Percentiles rank a stretch among this genome's conserved stretches.
These are phyloP conservation scores for Sarocladiaceae sp. DNA, from an alignment of 2,329 filamentous ascomycete species.

Conservation along the genomic window DNA sequence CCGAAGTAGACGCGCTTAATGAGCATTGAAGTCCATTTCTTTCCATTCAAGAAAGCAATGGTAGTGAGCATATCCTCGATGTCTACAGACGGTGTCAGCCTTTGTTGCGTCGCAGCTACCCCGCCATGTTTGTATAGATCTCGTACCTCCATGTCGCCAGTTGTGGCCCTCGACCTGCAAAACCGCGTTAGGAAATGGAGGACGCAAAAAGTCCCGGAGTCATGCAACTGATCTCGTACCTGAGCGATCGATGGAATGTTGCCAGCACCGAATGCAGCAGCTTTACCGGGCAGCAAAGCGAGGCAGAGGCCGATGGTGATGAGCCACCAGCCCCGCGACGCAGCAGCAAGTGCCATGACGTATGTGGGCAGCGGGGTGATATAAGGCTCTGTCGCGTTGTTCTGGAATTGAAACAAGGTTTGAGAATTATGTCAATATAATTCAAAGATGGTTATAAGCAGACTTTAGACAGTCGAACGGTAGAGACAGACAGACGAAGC, in stretches of 20 bases:
- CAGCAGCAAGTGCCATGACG: constrained; percentile 39
- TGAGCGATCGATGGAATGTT: constrained; percentile 62
- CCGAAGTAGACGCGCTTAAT: constrained; percentile 77
- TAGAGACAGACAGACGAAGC: constrained; percentile 1
- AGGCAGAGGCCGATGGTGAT: constrained; percentile 48
- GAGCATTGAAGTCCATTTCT: constrained; percentile 78
- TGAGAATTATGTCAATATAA: not conserved
- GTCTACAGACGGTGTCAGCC: constrained; percentile 35
- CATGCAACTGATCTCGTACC: constrained; percentile 19
- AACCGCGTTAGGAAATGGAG: constrained; percentile 1
- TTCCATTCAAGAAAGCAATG: constrained; percentile 68
- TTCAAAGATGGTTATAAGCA: not conserved
- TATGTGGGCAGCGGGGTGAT: not conserved
- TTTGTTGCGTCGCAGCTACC: not conserved
- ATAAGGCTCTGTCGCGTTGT: not conserved
- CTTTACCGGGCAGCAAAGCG: constrained; percentile 49
- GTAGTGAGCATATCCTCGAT: constrained; percentile 79
- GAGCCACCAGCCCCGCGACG: constrained; percentile 44
- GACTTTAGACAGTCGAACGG: not conserved
- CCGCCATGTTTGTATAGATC: constrained; percentile 1
- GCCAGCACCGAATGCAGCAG: constrained; percentile 59
- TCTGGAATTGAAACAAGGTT: not conserved
- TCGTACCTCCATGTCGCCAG: constrained; percentile 59
- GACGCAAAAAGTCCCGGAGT: not conserved
- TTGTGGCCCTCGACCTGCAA: constrained; percentile 58